Conservation (phyloP, 306 rosid species). For the Sesbania bispinosa region DNA sequence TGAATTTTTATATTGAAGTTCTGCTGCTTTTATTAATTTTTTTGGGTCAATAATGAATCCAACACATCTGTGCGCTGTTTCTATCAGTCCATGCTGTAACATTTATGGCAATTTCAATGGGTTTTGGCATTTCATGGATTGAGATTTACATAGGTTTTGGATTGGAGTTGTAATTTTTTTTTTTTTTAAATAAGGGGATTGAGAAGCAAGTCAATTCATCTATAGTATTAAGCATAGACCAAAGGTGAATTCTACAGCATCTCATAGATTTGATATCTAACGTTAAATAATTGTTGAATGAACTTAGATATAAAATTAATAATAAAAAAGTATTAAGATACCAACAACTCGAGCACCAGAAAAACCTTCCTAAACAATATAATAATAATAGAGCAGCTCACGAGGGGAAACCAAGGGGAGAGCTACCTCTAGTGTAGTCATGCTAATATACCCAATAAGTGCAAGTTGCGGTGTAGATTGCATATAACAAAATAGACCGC, state of each 20-base stretch:
- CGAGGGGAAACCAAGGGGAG: not conserved
- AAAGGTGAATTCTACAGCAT: not conserved
- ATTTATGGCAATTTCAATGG: not conserved
- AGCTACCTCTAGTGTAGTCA: not conserved
- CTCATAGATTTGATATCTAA: constrained; percentile 6
- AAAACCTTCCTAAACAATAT: not conserved
- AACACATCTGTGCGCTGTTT: too few relatives aligned
- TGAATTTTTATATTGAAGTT: too few relatives aligned
- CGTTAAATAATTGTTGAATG: not conserved
- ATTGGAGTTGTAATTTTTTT: too few relatives aligned
- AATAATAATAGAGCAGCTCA: not conserved
- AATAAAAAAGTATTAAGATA: not conserved
- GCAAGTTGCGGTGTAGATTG: not conserved
- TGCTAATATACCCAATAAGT: not conserved
- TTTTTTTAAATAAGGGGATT: too few relatives aligned
- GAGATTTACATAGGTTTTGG: too few relatives aligned
- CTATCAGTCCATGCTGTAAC: too few relatives aligned
- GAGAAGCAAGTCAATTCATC: constrained; percentile 2
- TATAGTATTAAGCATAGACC: not conserved
- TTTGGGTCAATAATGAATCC: too few relatives aligned
- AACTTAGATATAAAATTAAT: not conserved
- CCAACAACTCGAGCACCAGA: not conserved
- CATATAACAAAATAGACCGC: not conserved
- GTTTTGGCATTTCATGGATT: not conserved
- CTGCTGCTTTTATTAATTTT: too few relatives aligned